Base-by-base conservation (phyloP, 345 rosid species). In the Cardamine resedifolia region DNA sequence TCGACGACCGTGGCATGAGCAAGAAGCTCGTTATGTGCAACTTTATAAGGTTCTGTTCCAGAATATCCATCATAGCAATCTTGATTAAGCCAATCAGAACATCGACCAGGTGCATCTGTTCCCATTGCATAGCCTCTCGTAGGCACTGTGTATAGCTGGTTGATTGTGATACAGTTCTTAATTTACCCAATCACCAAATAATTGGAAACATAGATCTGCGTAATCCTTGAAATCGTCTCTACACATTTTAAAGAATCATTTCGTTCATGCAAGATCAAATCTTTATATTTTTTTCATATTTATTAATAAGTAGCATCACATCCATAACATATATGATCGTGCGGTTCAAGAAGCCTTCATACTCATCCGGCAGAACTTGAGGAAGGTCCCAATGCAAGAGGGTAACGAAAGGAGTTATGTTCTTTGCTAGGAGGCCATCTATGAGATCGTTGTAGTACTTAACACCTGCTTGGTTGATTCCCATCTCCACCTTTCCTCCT, bases 331-430 rank as follows among this genome's bases (percentile, higher is more conserved):
- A 85, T 88, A 77, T 81, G 57, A 83, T 68, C 9, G 3, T 7
- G 24, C 69, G 70, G 68, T 73, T 47, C 59, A 85, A 75, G 57
- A 81, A 76, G 19, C 89, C 87, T 48, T 67, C 80, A 15, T 83
- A 85, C 11, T 78, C 77, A 55, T 83, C 81, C 71, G 83, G 82
- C n/a, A n/a, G n/a, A n/a, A n/a, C n/a, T n/a, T n/a, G n/a, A n/a
- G n/a, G n/a, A n/a, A n/a, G n/a, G n/a, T 85, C 86, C 86, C 84
- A 85, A 5, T 83, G 86, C 45, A 43, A 84, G 20, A 82, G 10
- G 3, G 85, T 84, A 49, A 80, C 78, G 21, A 74, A 84, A 23
- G 88, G 88, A 8, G 70, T 55, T 30, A 80, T 76, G 34, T 73
- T 76, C 5, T 68, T 68, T 4, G 21, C 26, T 19, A 66, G 12